phyloP scores from a whole-genome alignment of 2,329 filamentous ascomycete species.

The Nemania serpens region DNA sequence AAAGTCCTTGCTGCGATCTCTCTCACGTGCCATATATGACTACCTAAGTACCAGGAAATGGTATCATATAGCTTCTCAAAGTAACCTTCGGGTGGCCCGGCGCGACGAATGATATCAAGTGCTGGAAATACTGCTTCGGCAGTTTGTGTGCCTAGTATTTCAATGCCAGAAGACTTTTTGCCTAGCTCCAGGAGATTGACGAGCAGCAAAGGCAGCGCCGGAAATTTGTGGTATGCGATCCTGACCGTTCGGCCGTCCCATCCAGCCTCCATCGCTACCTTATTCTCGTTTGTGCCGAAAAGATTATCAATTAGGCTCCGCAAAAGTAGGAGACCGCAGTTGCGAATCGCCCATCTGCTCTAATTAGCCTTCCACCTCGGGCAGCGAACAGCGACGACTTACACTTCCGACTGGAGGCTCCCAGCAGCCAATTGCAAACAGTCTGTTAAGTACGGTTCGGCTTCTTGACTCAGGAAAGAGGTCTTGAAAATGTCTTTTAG shows the following conservation, averaged over 20 bases:
- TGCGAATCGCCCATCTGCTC: slow-evolving; percentile 85
- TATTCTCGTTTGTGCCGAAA: slow-evolving; percentile 76
- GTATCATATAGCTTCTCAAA: slow-evolving; percentile 59
- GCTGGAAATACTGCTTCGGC: slow-evolving; percentile 81
- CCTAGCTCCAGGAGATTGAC: slow-evolving; percentile 63
- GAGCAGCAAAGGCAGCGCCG: slow-evolving; percentile 66
- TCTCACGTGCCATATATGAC: slow-evolving; percentile 77
- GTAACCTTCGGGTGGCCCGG: slow-evolving; percentile 64
- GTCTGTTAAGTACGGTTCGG: slow-evolving; percentile 74
- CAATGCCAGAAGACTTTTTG: slow-evolving; percentile 44
- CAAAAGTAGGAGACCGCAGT: slow-evolving; percentile 88
- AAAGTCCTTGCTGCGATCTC: slow-evolving; percentile 79
- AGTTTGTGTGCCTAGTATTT: slow-evolving; percentile 45
- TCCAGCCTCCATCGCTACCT: slow-evolving; percentile 61
- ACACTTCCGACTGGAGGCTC: slow-evolving; percentile 79
- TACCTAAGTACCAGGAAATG: slow-evolving; percentile 67
- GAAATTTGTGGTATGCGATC: slow-evolving; percentile 72
- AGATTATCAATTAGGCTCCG: slow-evolving; percentile 81
- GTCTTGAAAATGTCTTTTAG: slow-evolving; percentile 90
- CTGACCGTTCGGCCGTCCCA: slow-evolving; percentile 68
- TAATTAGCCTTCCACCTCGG: slow-evolving; percentile 25
- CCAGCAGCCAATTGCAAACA: slow-evolving; percentile 79
- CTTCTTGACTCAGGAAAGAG: slow-evolving; percentile 72
- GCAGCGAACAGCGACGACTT: slow-evolving; percentile 39
- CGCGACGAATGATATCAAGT: slow-evolving; percentile 77